These are phyloP conservation scores for Fraxinus latifolia DNA, from an alignment of 305 asterid genomes.

Conservation along the genomic window DNA sequence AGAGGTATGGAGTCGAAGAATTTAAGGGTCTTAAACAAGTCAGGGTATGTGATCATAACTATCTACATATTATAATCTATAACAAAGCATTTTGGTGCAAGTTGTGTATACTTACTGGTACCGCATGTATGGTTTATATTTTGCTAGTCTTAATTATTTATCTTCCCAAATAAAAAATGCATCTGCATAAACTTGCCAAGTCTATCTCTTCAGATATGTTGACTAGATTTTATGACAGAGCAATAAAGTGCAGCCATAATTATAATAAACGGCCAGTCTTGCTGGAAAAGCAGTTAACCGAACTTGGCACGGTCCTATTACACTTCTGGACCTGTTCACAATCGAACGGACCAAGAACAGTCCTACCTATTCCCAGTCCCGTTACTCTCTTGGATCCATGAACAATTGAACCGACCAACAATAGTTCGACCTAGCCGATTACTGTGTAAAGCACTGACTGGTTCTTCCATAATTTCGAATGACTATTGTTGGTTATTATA, in stretches of 20 bases:
- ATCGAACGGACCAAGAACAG: background rate
- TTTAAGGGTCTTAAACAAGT: conserved; percentile 83
- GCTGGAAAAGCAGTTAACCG: background rate
- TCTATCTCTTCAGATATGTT: background rate
- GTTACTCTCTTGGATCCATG: background rate
- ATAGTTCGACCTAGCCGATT: background rate
- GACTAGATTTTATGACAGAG: background rate
- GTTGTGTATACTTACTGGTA: background rate
- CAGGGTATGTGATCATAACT: conserved; percentile 61
- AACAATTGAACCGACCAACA: background rate
- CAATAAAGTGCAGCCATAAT: background rate
- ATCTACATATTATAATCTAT: background rate
- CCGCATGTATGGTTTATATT: background rate
- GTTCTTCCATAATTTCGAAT: background rate
- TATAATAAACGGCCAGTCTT: background rate
- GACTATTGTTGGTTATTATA: background rate
- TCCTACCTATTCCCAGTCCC: background rate
- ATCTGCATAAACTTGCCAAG: background rate
- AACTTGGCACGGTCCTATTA: background rate
- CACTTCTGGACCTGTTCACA: background rate
- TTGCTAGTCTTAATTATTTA: background rate
- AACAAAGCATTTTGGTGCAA: background rate
- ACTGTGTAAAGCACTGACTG: background rate
- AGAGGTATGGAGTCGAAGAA: conserved; percentile 75
- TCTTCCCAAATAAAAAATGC: background rate